Evolutionary conservation across 2,329 filamentous ascomycete species (phyloP), one percentile per base, ranked within the genome.

Genomic region (Chaetomiaceae sp.): DNA sequence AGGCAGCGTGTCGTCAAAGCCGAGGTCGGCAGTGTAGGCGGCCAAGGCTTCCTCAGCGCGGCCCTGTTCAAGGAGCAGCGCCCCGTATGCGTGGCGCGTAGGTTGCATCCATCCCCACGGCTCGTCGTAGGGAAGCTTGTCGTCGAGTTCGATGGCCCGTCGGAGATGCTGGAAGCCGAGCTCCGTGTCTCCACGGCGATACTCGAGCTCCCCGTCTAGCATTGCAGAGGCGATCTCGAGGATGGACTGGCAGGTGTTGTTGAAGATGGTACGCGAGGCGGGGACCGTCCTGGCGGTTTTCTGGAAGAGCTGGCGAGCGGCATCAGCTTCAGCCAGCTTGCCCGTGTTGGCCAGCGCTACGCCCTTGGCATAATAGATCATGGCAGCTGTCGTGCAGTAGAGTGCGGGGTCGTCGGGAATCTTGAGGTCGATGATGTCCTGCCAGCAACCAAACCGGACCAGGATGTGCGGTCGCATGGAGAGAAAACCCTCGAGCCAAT

Each of bases 101-200:
- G 86, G 86, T 62, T 87, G 83, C 85, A 89, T 88, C 85, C 86
- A 89, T 0, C 83, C 83, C 85, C 85, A 89, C 0, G 86, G 86
- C 63, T 90, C 86, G 43, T 85, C 82, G 54, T 87, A 89, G 0
- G 80, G 81, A 23, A 89, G 72, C 0, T 64, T 66, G 59, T 87
- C 84, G 55, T 87, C 83, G 2, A 78, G 72, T 1, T 68, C 62
- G 19, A 87, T 79, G 0, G 84, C 76, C 10, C 69, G 70, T 1
- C 76, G 73, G 3, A 90, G 69, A 45, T 79, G 73, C 3, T 67
- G 60, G 61, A 87, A 89, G 0, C 85, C 86, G 0, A 63, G 42
- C 0, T 80, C 74, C 47, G 77, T 75, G 44, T 84, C 76, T 0
- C 75, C 76, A 3, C 72, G 71, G 1, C 87, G 81, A 60, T 90